These are phyloP conservation scores for Eimeria sp. DNA, from an alignment of 169 alveolate genomes.

Conservation along the genomic window DNA sequence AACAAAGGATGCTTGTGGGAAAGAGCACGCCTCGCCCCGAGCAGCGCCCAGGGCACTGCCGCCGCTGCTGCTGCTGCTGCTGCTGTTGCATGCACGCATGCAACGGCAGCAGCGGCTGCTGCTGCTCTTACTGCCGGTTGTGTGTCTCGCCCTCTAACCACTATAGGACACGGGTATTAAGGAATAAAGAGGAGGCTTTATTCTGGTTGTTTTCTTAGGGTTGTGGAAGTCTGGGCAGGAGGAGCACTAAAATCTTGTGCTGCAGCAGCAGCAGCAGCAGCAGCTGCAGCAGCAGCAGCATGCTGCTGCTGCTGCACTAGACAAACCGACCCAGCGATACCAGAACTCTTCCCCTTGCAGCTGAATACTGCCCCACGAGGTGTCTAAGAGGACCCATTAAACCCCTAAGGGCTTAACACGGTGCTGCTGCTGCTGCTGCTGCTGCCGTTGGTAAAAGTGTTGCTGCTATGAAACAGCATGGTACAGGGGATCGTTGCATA, in stretches of 20 bases:
- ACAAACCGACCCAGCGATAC: too few relatives aligned
- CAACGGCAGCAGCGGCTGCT: background rate
- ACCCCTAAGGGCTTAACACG: background rate
- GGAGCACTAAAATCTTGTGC: background rate
- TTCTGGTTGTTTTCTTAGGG: too few relatives aligned
- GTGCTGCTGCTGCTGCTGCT: background rate
- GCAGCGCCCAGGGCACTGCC: constrained; percentile 8
- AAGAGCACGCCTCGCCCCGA: background rate
- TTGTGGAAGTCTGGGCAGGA: too few relatives aligned
- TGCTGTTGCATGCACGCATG: background rate
- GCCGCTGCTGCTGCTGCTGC: constrained; percentile 3
- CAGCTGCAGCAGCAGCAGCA: too few relatives aligned
- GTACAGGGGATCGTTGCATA: too few relatives aligned
- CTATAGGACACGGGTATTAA: too few relatives aligned
- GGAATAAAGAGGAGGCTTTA: too few relatives aligned
- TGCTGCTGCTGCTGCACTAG: too few relatives aligned
- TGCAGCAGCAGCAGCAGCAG: background rate
- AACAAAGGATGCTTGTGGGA: background rate
- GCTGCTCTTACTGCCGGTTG: background rate
- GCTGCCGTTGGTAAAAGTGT: background rate
- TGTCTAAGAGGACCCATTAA: background rate
- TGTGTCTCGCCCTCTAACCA: background rate
- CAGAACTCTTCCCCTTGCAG: background rate
- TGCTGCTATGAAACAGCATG: too few relatives aligned
- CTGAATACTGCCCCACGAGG: background rate